Percentiles rank a stretch among this genome's conserved stretches.
Evolutionary conservation across 805 yeast genomes (phyloP).

Genomic region (Sugiyamaella qingdaonensis): DNA sequence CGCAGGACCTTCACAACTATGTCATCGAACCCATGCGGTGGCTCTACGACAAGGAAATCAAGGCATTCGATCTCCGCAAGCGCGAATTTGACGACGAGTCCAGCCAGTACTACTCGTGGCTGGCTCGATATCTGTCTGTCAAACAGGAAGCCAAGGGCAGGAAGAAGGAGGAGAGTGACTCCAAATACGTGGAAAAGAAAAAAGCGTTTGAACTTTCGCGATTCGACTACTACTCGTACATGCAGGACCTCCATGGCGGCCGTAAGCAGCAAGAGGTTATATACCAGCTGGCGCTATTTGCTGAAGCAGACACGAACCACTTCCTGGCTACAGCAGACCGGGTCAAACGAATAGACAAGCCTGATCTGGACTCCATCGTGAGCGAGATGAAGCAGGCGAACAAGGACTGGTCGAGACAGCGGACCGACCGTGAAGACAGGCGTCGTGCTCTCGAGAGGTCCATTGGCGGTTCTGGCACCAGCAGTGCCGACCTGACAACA

Average conservation of each 20-base stretch:
- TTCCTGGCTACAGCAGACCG: conserved; percentile 27
- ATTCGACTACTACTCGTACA: conserved; percentile 39
- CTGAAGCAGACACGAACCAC: conserved; percentile 32
- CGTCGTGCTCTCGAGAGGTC: conserved; percentile 36
- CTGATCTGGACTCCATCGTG: conserved; percentile 31
- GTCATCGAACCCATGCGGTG: conserved; percentile 38
- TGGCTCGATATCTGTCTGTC: conserved; percentile 38
- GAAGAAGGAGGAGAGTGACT: conserved; percentile 33
- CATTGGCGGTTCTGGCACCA: conserved; percentile 25
- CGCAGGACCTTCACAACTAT: conserved; percentile 30
- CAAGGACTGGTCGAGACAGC: conserved; percentile 36
- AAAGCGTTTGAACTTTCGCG: conserved; percentile 39
- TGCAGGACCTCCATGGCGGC: conserved; percentile 41
- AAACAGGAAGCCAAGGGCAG: conserved; percentile 31
- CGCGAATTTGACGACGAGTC: conserved; percentile 44
- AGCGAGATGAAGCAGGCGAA: conserved; percentile 34
- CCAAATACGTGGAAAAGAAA: conserved; percentile 39
- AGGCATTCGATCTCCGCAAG: conserved; percentile 37
- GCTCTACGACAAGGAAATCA: conserved; percentile 40
- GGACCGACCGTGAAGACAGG: conserved; percentile 37
- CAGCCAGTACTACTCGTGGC: conserved; percentile 42
- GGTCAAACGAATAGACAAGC: conserved; percentile 26
- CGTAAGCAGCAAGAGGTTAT: conserved; percentile 38
- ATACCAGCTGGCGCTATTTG: conserved; percentile 34
- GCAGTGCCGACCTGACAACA: conserved; percentile 14